Base-by-base conservation (phyloP, 1,139 yeast genomes). In the Kurtzmaniella quercitrusa region DNA sequence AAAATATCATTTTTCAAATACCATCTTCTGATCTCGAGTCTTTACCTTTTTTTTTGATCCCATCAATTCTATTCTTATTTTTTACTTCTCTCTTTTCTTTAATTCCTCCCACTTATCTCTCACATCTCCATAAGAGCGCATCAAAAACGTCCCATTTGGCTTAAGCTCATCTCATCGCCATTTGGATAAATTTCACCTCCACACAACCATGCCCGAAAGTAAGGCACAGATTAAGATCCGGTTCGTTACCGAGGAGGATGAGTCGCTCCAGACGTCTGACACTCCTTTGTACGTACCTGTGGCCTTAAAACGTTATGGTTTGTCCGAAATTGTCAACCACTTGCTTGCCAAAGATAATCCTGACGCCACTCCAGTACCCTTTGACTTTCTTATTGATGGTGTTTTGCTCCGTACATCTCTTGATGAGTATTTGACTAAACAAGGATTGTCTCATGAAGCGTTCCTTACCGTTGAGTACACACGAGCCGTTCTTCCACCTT, bases 301-400 rank as follows among this genome's bases (percentile, higher is more conserved):
- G 23, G 68, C 84, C 3, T 74, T 93, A 54, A 89, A 87, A 55
- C 77, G 98, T 61, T 91, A 81, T 60, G 98, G 99, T 42, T 76
- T 93, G 40, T 88, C 96, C 1, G 98, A 93, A 65, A 83, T 93
- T 59, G 96, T 93, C 32, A 94, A 93, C 66, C 97, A 91, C 66
- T 74, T 93, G 46, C 70, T 93, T 38, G 73, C 65, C 8, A 62
- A 65, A 22, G 58, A 59, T 22, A 48, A 50, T 14, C 60, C 56
- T 9, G 74, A 71, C 32, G 61, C 64, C 2, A 70, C 68, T 39
- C 83, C 94, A 1, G 78, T 89, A 40, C 98, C 98, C 18, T 93
- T 93, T 64, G 98, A 93, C 59, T 94, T 93, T 64, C 74, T 94
- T 50, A 79, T 91, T 44, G 93, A 91, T 55, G 96, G 96, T 16